A percentile compares a stretch with the other conserved stretches of the same genome.
Conservation (phyloP, 2,329 filamentous ascomycete species). For the Scedosporium boydii region DNA sequence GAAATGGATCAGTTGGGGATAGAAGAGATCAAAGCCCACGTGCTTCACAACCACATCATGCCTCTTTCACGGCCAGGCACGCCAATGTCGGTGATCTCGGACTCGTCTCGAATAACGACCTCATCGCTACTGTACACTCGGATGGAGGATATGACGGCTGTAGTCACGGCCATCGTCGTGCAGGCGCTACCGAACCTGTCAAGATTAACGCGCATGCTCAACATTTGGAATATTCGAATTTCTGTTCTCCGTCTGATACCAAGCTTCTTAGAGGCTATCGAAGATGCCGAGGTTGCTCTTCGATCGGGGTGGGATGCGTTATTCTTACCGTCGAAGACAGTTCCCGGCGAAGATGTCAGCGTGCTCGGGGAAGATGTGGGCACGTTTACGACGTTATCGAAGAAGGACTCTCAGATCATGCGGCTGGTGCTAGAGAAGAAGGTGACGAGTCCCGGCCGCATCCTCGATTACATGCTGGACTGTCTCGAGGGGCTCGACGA, state of each 20-base stretch:
- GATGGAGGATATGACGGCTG: constrained; percentile 81
- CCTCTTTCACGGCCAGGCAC: constrained; percentile 33
- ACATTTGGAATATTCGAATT: constrained; percentile 69
- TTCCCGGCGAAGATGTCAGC: constrained; percentile 3
- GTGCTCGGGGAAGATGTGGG: background rate
- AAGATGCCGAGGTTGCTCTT: constrained; percentile 57
- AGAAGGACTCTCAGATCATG: constrained; percentile 46
- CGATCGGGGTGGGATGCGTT: constrained; percentile 58
- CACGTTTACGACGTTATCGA: constrained; percentile 17
- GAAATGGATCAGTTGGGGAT: constrained; percentile 63
- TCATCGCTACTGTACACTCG: background rate
- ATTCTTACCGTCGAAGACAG: constrained; percentile 16
- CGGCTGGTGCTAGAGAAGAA: constrained; percentile 56
- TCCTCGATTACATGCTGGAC: constrained; percentile 80
- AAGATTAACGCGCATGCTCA: constrained; percentile 61
- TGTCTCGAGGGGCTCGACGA: constrained; percentile 75
- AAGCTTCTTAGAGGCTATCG: constrained; percentile 53
- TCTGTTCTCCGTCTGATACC: constrained; percentile 67
- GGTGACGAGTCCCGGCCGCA: constrained; percentile 58
- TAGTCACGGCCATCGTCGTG: constrained; percentile 86
- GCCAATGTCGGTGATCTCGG: constrained; percentile 32
- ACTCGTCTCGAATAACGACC: constrained; percentile 18
- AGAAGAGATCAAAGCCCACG: constrained; percentile 82
- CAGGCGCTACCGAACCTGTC: constrained; percentile 77
- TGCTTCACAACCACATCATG: constrained; percentile 70